Evolutionary conservation across 495 filamentous ascomycete species (phyloP), one percentile per base, ranked within the genome.

Genomic region (Aspergillus haitiensis): DNA sequence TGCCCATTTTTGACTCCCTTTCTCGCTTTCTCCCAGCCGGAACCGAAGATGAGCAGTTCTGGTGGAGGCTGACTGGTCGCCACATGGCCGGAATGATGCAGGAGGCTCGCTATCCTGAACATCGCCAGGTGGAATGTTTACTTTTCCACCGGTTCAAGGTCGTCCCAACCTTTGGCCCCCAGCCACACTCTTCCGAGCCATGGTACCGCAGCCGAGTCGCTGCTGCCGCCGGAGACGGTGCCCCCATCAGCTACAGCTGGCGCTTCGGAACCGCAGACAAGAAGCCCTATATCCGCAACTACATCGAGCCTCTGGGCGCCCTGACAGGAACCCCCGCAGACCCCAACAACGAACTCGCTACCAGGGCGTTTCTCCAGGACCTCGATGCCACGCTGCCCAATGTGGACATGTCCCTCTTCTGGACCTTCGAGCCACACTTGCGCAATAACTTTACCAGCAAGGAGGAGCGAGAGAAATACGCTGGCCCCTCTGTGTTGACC

Each of bases 181-280:
- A 56, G 55, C 21, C 55, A 12, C 21, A n/a, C 21, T 27, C 40
- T 16, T 8, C 40, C 16, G 55, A 15, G 6, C 55, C 55, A 12
- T 31, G 44, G n/a, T 56, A 33, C 55, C 27, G 55, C 31, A 56
- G 55, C 55, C 55, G 55, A 34, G 34, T 56, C 13, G 55, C 55
- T 10, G 21, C 55, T 27, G 42, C 34, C n/a, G 34, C 34, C 7
- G 55, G 55, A 10, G 55, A 56, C 34, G 55, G 55, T 47, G 21
- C 55, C 21, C 55, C 55, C 10, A 46, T 56, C 18, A 56, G 55
- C 34, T 56, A 56, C 27, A 56, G 55, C 55, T 56, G 55, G 55
- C 21, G 55, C 10, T 56, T 27, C 15, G 55, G 55, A 13, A 56
- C 55, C n/a, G 31, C 21, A 15, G 31, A 32, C 11, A 47, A 33